phyloP scores from a whole-genome alignment of 768 basidiomycete species.

The Agaricus subrufescens region DNA sequence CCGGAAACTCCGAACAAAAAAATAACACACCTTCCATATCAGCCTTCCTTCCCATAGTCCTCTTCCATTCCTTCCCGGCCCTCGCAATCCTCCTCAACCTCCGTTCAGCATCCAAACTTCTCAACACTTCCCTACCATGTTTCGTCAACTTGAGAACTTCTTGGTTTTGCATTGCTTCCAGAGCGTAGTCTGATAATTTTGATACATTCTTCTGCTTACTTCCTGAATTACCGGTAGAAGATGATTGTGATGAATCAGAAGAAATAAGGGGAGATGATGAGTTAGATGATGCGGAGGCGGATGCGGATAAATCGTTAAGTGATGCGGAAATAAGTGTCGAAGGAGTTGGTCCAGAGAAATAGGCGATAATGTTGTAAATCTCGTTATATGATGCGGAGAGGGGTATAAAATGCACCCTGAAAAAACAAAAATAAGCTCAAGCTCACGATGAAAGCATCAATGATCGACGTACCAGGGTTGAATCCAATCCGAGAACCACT shows the following conservation, averaged over 20 bases:
- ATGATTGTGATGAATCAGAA: constrained; percentile 41
- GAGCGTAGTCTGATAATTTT: neutral
- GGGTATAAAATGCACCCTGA: constrained; percentile 89
- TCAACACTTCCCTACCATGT: constrained; percentile 1
- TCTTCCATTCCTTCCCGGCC: constrained; percentile 89
- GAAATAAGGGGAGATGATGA: constrained; percentile 47
- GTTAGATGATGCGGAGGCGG: too few species aligned
- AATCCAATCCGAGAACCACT: constrained; percentile 80
- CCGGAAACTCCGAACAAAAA: neutral
- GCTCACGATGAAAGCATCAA: neutral
- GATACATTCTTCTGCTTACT: too few species aligned
- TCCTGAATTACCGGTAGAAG: neutral
- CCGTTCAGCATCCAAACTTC: constrained; percentile 17
- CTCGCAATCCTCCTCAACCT: constrained; percentile 74
- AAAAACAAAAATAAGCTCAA: neutral
- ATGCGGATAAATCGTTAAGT: too few species aligned
- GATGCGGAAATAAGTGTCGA: constrained; percentile 43
- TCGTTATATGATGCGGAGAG: constrained; percentile 80
- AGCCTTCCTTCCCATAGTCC: constrained; percentile 66
- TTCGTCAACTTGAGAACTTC: constrained; percentile 20
- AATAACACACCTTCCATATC: constrained; percentile 82
- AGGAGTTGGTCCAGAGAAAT: constrained; percentile 78
- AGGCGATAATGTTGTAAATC: constrained; percentile 86
- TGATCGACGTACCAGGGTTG: constrained; percentile 18
- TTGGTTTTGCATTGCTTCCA: constrained; percentile 17